phyloP scores from a whole-genome alignment of 371 early-diverging fungal species.

The Mortierella sp. region DNA sequence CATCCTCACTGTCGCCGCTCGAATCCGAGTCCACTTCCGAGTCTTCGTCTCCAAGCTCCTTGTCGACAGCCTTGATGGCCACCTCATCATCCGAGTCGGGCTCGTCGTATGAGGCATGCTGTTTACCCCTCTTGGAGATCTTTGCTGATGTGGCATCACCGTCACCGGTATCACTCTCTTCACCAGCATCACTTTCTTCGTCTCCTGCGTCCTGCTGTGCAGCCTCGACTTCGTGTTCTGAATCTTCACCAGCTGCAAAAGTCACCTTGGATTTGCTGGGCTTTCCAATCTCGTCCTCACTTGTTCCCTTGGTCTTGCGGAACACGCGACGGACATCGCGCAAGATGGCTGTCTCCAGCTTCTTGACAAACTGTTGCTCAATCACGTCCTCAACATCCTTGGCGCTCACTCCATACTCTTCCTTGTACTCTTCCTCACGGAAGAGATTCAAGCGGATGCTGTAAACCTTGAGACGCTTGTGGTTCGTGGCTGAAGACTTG shows the following conservation, averaged over 20 bases:
- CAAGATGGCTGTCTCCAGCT: slow-evolving; percentile 68
- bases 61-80: slow-evolving; percentile 58
- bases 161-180: slow-evolving; percentile 69
- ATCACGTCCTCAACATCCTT: slow-evolving; percentile 79
- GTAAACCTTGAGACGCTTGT: slow-evolving; percentile 74
- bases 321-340: slow-evolving; percentile 47
- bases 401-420: slow-evolving; percentile 81
- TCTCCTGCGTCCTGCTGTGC: slow-evolving; percentile 13
- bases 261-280: slow-evolving; percentile 49
- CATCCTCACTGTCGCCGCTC: slow-evolving; percentile 62
- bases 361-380: slow-evolving; percentile 75
- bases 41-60: slow-evolving; percentile 61
- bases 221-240: slow-evolving; percentile 49
- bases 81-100: slow-evolving; percentile 82
- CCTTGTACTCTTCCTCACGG: slow-evolving; percentile 76
- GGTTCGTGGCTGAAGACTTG: slow-evolving; percentile 61
- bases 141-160: slow-evolving; percentile 78
- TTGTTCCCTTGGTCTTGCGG: slow-evolving; percentile 54
- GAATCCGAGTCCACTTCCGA: slow-evolving; percentile 63
- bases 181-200: slow-evolving; percentile 40
- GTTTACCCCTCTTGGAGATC: slow-evolving; percentile 64
- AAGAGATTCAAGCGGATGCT: slow-evolving; percentile 88
- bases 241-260: slow-evolving; percentile 60
- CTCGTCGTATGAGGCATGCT: slow-evolving; percentile 80
- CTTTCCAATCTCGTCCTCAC: slow-evolving; percentile 56